Conservation (phyloP, 352 stramenopile species). For the Globisporangium cystogenes region DNA sequence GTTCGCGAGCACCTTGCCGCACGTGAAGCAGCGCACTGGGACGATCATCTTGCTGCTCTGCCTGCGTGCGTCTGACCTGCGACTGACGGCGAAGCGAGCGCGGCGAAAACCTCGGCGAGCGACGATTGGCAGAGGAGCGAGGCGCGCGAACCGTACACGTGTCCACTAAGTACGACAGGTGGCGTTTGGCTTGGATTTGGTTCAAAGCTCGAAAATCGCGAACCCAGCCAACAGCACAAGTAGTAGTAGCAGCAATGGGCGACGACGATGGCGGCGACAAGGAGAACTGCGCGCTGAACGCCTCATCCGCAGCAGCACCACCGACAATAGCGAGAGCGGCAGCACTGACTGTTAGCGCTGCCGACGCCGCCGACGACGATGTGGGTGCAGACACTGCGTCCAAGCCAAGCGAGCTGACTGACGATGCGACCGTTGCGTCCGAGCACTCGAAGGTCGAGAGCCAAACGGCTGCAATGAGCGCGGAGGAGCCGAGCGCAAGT, state of each 20-base stretch:
- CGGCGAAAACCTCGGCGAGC: not conserved
- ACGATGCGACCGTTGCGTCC: slow-evolving; percentile 3
- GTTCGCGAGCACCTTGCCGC: slow-evolving; percentile 99
- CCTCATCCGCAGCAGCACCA: not conserved
- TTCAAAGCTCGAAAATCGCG: slow-evolving; percentile 6
- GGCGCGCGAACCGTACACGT: not conserved
- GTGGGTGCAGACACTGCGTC: not conserved
- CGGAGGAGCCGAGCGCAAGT: not conserved
- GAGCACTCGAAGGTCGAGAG: not conserved
- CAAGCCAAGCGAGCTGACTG: not conserved
- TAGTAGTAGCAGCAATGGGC: not conserved
- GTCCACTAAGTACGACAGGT: not conserved
- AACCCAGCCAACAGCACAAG: no score
- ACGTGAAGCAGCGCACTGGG: slow-evolving; percentile 99
- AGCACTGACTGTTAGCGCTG: not conserved
- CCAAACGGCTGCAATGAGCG: not conserved
- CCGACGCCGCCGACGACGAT: no score
- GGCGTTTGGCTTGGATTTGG: not conserved
- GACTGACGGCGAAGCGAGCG: no score
- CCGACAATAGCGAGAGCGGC: not conserved
- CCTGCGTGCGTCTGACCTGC: no score
- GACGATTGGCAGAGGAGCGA: not conserved
- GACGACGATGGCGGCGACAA: not conserved
- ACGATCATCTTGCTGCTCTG: slow-evolving; percentile 92
- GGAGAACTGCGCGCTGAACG: slow-evolving; percentile 6